Percentiles rank a stretch among this genome's conserved stretches.
Evolutionary conservation across 2,329 filamentous ascomycete genomes (phyloP).

Genomic region (Shiraia sp.): DNA sequence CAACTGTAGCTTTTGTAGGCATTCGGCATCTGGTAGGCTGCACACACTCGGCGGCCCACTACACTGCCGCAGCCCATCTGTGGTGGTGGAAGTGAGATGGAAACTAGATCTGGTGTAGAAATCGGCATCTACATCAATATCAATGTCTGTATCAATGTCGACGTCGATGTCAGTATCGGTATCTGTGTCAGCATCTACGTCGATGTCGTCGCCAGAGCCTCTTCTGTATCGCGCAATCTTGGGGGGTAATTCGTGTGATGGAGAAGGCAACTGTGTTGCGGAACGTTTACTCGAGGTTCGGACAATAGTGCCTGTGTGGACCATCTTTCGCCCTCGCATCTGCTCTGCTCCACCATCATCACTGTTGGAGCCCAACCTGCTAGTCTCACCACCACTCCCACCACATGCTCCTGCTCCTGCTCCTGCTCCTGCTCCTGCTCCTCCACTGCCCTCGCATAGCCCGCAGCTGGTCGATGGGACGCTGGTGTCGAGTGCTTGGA

Average conservation of each 20-base stretch:
- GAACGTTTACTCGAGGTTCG: constrained; percentile 43
- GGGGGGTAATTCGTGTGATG: constrained; percentile 37
- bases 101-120: constrained; percentile 8
- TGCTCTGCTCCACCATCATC: constrained; percentile 21
- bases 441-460: constrained; percentile 24
- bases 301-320: constrained; percentile 24
- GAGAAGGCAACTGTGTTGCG: constrained; percentile 42
- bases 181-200: constrained; percentile 15
- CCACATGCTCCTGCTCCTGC: too few species aligned
- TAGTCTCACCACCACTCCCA: constrained; percentile 18
- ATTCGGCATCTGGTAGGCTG: constrained; percentile 24
- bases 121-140: constrained; percentile 22
- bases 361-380: constrained; percentile 8
- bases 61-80: too few species aligned
- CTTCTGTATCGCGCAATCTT: constrained; percentile 39
- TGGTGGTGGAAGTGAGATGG: too few species aligned
- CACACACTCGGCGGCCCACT: constrained; percentile 12
- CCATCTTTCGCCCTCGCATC: constrained; percentile 32
- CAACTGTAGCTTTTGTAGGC: constrained; percentile 22
- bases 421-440: too few species aligned
- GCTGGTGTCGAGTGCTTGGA: constrained; percentile 41
- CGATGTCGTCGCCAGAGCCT: constrained; percentile 17
- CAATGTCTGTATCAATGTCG: constrained; percentile 19
- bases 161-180: constrained; percentile 26
- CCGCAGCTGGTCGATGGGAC: constrained; percentile 38